Evolutionary conservation across 441 rosid genomes (phyloP).

Genomic region (Croton laevigatus): DNA sequence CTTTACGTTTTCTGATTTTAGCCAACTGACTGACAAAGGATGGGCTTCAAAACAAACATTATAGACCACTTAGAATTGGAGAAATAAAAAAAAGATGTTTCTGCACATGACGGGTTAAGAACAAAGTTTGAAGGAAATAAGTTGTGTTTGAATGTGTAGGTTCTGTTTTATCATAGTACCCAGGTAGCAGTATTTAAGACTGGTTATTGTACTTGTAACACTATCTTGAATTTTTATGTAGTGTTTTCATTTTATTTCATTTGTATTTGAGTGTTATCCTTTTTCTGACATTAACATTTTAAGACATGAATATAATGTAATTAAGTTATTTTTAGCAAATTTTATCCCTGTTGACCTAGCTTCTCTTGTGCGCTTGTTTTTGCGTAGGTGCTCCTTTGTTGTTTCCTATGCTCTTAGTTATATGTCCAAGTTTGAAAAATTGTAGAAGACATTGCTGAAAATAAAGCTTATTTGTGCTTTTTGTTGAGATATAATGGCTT

Average conservation of each 20-base stretch:
- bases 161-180: background rate
- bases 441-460: too few relatives aligned
- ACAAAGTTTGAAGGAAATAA: background rate
- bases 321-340: background rate
- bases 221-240: background rate
- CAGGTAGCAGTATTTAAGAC: background rate
- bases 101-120: background rate
- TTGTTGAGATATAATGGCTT: background rate
- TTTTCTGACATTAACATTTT: too few relatives aligned
- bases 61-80: background rate
- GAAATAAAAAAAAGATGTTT: background rate
- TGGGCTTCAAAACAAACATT: background rate
- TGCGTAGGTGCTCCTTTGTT: background rate
- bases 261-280: background rate
- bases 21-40: background rate
- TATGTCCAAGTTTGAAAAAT: background rate
- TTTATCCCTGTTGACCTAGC: background rate
- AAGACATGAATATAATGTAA: background rate
- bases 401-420: background rate
- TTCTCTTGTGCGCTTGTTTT: background rate
- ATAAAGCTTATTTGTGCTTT: background rate
- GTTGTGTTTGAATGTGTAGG: background rate
- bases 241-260: background rate
- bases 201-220: background rate
- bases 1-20: too few relatives aligned